Percentiles rank a stretch among this genome's conserved stretches.
Evolutionary conservation across 495 filamentous ascomycete species (phyloP).

Genomic region (Xylaria sp.): DNA sequence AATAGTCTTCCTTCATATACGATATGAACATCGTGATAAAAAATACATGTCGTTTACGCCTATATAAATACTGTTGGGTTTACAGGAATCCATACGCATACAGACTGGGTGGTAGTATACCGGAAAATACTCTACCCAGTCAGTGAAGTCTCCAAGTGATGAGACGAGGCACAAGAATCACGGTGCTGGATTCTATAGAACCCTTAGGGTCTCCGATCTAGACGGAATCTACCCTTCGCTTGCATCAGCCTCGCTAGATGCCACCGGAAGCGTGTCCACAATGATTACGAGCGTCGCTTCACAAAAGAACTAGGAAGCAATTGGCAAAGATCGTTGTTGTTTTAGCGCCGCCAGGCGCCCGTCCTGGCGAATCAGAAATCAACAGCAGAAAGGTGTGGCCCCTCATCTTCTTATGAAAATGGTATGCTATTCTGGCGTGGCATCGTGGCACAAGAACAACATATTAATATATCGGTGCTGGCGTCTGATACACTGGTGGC

Average conservation of each 20-base stretch:
- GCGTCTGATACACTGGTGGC: conserved; percentile 34
- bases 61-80: neutral
- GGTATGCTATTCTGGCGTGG: conserved; percentile 35
- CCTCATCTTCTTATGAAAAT: conserved; percentile 25
- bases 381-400: conserved; percentile 12
- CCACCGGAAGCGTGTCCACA: conserved; percentile 1
- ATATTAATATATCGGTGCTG: conserved; percentile 38
- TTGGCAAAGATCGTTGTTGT: conserved; percentile 18
- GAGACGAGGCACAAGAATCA: neutral
- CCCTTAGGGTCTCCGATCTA: conserved; percentile 6
- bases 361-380: conserved; percentile 12
- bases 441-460: conserved; percentile 41
- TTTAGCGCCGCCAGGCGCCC: conserved; percentile 11
- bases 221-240: neutral
- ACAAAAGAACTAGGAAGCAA: neutral
- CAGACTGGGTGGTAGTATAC: neutral
- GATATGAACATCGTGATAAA: neutral
- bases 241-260: conserved; percentile 12
- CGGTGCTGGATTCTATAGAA: neutral
- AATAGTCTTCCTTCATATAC: neutral
- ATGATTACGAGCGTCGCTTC: conserved; percentile 11
- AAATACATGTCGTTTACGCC: neutral
- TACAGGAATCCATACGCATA: neutral
- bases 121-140: no score
- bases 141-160: neutral